phyloP scores from a whole-genome alignment of 1,139 yeast species.

The Debaryomyces robertsiae region DNA sequence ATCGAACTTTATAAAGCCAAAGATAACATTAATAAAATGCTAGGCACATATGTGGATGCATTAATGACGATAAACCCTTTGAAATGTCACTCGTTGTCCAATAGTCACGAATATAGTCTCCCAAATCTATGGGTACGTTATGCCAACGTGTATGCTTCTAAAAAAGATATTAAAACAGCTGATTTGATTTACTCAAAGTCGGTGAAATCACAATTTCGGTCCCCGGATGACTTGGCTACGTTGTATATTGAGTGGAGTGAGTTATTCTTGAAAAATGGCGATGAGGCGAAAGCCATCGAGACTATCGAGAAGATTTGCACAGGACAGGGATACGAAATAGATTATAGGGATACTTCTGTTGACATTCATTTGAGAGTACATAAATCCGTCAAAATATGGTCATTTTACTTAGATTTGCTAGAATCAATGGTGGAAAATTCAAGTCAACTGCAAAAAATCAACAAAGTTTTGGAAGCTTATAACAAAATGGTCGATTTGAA shows the following conservation, averaged over 20 bases:
- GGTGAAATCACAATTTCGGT: conserved; percentile 66
- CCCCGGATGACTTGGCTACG: conserved; percentile 64
- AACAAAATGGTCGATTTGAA: conserved; percentile 61
- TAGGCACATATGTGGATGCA: conserved; percentile 67
- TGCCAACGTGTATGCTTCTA: conserved; percentile 62
- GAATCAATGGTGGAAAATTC: conserved; percentile 56
- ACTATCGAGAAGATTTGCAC: conserved; percentile 44
- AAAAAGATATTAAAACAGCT: conserved; percentile 61
- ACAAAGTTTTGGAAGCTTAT: conserved; percentile 45
- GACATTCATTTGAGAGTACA: conserved; percentile 63
- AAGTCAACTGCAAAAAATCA: conserved; percentile 23
- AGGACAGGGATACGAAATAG: conserved; percentile 24
- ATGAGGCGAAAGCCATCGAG: conserved; percentile 53
- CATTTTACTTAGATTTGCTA: conserved; percentile 69
- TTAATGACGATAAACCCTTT: conserved; percentile 68
- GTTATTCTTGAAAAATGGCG: conserved; percentile 53
- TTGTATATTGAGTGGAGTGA: conserved; percentile 79
- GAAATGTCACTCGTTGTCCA: conserved; percentile 39
- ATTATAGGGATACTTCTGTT: conserved; percentile 44
- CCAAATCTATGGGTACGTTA: conserved; percentile 70
- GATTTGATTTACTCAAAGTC: conserved; percentile 66
- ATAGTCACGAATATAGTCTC: conserved; percentile 34
- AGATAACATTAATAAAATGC: conserved; percentile 39
- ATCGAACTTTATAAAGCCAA: conserved; percentile 42
- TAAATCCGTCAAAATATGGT: conserved; percentile 69